Percentiles rank a stretch among this genome's conserved stretches.
These are phyloP conservation scores for Pseudohalonectria lignicola DNA, from an alignment of 2,329 filamentous ascomycete genomes.

Conservation along the genomic window DNA sequence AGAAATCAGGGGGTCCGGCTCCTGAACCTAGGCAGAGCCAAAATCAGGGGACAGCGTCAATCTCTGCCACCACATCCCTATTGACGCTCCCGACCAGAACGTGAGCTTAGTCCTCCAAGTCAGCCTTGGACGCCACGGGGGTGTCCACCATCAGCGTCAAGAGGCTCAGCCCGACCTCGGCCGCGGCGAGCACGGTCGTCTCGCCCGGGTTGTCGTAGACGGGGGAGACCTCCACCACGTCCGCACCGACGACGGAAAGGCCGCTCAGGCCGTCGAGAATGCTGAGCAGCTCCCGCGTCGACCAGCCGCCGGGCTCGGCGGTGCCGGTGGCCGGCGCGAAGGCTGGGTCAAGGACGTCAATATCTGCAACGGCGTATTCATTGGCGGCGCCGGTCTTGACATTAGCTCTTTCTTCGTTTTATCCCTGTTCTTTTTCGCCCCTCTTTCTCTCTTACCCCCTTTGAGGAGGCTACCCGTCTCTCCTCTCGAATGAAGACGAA, in stretches of 20 bases:
- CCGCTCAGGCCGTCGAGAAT: slow-evolving; percentile 62
- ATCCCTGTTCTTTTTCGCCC: too few relatives aligned
- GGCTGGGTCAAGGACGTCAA: slow-evolving; percentile 68
- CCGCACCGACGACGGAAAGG: slow-evolving; percentile 64
- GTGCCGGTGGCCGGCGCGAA: slow-evolving; percentile 66
- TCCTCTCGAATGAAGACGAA: neutral
- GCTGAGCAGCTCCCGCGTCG: slow-evolving; percentile 63
- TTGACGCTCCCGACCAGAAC: too few relatives aligned
- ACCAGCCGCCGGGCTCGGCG: slow-evolving; percentile 72
- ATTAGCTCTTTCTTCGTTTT: too few relatives aligned
- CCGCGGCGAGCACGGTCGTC: slow-evolving; percentile 34
- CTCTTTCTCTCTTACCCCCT: too few relatives aligned
- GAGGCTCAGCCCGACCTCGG: slow-evolving; percentile 2
- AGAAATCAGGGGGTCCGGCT: too few relatives aligned
- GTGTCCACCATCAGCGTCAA: slow-evolving; percentile 3
- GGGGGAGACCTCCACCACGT: slow-evolving; percentile 72
- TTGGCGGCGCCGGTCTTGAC: too few relatives aligned
- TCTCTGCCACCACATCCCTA: too few relatives aligned
- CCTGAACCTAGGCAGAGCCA: too few relatives aligned
- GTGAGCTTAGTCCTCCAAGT: too few relatives aligned
- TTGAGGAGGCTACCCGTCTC: too few relatives aligned
- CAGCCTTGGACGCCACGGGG: neutral
- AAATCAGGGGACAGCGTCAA: too few relatives aligned
- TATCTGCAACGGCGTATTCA: slow-evolving; percentile 47
- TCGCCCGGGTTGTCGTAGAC: slow-evolving; percentile 66